Conservation (phyloP, 176 grass and related monocot species). For the Eragrostis curvula region DNA sequence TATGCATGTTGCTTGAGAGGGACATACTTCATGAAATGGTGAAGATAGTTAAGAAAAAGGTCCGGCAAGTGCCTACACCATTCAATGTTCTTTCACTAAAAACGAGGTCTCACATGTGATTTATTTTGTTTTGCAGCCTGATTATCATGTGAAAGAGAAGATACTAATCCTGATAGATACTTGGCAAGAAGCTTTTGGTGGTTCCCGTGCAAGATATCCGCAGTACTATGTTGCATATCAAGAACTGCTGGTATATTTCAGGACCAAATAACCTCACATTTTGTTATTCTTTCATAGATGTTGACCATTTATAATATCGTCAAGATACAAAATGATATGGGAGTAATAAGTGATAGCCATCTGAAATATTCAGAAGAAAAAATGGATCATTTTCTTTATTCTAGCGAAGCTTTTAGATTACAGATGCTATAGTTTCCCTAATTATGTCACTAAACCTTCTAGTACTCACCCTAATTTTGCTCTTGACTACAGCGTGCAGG, state of each 20-base stretch:
- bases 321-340: background rate
- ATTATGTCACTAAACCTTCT: background rate
- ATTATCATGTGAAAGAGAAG: conserved; percentile 69
- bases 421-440: background rate
- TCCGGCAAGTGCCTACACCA: background rate
- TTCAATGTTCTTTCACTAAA: conserved; percentile 14
- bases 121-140: conserved; percentile 50
- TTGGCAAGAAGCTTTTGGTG: conserved; percentile 99
- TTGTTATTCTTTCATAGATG: conserved; percentile 24
- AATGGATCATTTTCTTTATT: conserved; percentile 18
- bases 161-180: conserved; percentile 79
- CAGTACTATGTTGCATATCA: conserved; percentile 88
- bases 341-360: background rate
- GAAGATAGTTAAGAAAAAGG: conserved; percentile 99
- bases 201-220: conserved; percentile 81
- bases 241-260: conserved; percentile 75
- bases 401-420: conserved; percentile 14
- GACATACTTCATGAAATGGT: conserved; percentile 94
- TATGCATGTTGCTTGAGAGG: conserved; percentile 84
- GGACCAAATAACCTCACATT: background rate
- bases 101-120: conserved; percentile 3
- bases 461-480: conserved; percentile 25
- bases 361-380: conserved; percentile 21
- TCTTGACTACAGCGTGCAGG: conserved; percentile 69
- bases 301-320: conserved; percentile 3